Base-by-base conservation (phyloP, 2,329 filamentous ascomycete genomes). In the Paracoccidioides brasiliensis region DNA sequence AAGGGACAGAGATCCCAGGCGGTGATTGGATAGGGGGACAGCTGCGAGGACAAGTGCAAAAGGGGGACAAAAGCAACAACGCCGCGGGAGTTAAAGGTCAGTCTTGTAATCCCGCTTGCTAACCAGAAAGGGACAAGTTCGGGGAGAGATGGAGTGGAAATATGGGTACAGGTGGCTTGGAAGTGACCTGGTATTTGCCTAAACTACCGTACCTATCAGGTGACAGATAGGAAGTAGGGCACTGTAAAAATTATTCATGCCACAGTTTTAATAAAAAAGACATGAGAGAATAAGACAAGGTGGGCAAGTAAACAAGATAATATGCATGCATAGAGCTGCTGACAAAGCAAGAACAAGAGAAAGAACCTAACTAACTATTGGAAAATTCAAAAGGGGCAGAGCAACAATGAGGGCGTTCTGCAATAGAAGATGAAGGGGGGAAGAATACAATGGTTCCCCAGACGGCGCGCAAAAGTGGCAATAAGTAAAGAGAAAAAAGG, bases 391-490 rank as follows among this genome's bases (percentile, higher is more conserved):
- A 22, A 22, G 22, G 22, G 22, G 22, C 22, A 22, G 2, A 22
- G 22, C 22, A 22, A 22, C 22, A 22, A 22, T 22, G 22, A 22
- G 22, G 1, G 22, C 22, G 22, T 22, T 22, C 22, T 22, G 22
- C 22, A 22, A 22, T 22, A 22, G 22, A 22, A 22, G 22, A 38
- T 38, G 37, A 38, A n/a, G n/a, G 12, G 7, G 3, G 3, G 3
- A 38, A 38, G 37, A 2, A 38, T 8, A 12, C 37, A 22, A 2
- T 35, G n/a, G n/a, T n/a, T n/a, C n/a, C n/a, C n/a, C n/a, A n/a
- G n/a, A n/a, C 5, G 33, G 9, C 45, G 5, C n/a, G 32, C 14
- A 2, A 5, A 6, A 1, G 56, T 60, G 55, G 58, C 46, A 53
- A 49, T 54, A 54, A 55, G 14, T 22, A 7, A 2, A 4, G 5